Percentiles rank a stretch among this genome's conserved stretches.
These are phyloP conservation scores for Warburgia ugandensis DNA, from an alignment of 164 flowering plant species.

Conservation along the genomic window DNA sequence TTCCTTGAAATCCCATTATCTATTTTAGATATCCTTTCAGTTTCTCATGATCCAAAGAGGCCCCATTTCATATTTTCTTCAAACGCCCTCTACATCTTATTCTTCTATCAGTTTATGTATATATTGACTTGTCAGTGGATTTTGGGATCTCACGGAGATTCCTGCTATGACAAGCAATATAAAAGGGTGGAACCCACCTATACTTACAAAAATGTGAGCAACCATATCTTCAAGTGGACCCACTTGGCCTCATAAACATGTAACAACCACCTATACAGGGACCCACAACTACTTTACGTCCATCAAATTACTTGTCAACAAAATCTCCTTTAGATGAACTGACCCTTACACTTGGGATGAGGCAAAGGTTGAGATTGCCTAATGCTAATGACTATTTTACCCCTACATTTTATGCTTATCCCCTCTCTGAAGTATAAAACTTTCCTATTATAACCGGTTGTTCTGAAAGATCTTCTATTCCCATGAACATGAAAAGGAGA, in stretches of 20 bases:
- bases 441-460: neutral
- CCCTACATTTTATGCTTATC: neutral
- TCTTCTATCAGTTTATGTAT: slow-evolving; percentile 1
- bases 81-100: slow-evolving; percentile 55
- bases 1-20: slow-evolving; percentile 14
- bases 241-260: too few species aligned
- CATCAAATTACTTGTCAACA: too few species aligned
- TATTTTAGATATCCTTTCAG: slow-evolving; percentile 7
- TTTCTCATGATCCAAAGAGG: slow-evolving; percentile 60
- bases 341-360: too few species aligned
- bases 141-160: slow-evolving; percentile 11
- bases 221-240: too few species aligned
- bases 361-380: neutral
- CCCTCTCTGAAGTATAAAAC: neutral
- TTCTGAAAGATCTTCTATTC: neutral
- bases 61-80: slow-evolving; percentile 61
- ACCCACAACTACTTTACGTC: too few species aligned
- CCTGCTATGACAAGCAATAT: neutral
- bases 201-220: too few species aligned
- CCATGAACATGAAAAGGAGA: too few species aligned
- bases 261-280: too few species aligned
- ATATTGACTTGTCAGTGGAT: slow-evolving; percentile 47
- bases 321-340: too few species aligned
- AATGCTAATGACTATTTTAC: neutral
- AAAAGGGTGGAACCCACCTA: slow-evolving; percentile 1